Percentiles rank a stretch among this genome's conserved stretches.
Evolutionary conservation across 2,329 filamentous ascomycete species (phyloP).

Genomic region (Aspergillus novoparasiticus): DNA sequence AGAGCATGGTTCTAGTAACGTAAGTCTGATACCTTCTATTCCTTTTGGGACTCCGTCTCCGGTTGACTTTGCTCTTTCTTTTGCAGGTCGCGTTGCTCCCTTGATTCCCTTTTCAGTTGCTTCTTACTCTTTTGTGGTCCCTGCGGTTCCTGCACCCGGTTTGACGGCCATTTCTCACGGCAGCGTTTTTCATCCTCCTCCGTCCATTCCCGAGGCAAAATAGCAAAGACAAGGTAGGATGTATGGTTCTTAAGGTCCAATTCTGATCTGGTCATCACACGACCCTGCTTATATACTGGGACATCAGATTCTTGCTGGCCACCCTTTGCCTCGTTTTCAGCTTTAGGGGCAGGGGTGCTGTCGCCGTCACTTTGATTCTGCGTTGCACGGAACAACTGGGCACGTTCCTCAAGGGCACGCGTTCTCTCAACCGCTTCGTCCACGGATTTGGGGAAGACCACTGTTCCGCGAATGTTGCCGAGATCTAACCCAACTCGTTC

Average conservation of each 20-base stretch:
- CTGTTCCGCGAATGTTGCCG: constrained; percentile 68
- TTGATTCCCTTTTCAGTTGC: constrained; percentile 45
- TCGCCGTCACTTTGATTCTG: constrained; percentile 21
- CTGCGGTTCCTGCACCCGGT: constrained; percentile 47
- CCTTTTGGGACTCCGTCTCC: background rate
- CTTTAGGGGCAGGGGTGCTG: constrained; percentile 13
- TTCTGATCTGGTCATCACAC: constrained; percentile 78
- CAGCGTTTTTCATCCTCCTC: constrained; percentile 76
- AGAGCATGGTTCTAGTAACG: background rate
- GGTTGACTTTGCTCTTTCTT: constrained; percentile 3
- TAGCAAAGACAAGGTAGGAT: constrained; percentile 92
- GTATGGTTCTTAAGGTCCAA: constrained; percentile 93
- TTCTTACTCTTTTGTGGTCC: constrained; percentile 40
- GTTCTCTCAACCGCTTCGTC: constrained; percentile 76
- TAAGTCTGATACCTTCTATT: background rate
- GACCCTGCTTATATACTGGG: constrained; percentile 72
- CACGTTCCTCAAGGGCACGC: constrained; percentile 70
- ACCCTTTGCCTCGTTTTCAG: constrained; percentile 19
- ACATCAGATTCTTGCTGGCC: constrained; percentile 16
- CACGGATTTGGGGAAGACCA: constrained; percentile 68
- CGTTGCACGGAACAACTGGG: constrained; percentile 63
- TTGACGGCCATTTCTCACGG: constrained; percentile 65
- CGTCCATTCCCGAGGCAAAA: constrained; percentile 83
- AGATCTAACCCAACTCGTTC: constrained; percentile 75
- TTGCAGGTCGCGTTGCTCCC: constrained; percentile 43